Base-by-base conservation (phyloP, 768 basidiomycete species). In the Pleurotus cornucopiae region DNA sequence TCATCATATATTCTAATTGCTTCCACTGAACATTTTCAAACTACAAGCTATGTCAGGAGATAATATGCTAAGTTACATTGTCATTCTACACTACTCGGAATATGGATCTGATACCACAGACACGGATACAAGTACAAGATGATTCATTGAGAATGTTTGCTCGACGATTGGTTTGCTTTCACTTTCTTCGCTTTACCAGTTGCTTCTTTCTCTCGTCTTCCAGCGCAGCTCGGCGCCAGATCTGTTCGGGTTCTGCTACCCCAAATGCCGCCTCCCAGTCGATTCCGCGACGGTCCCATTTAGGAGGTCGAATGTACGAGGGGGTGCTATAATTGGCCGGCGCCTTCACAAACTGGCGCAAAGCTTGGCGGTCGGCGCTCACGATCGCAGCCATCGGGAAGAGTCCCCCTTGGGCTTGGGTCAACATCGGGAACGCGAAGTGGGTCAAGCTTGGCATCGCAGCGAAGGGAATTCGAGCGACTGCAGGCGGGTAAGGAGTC, bases 381-480 rank as follows among this genome's bases (percentile, higher is more conserved):
- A 46, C 41, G 51, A 56, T 43, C 23, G 45, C 55, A n/a, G 57
- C 26, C 20, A 44, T 38, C 5, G 49, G 49, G 6, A 30, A n/a
- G 12, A 21, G 7, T 13, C 26, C 45, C 14, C 20, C 23, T 46
- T 48, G 25, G 43, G 26, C 21, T 3, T 43, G 53, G 51, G 41
- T 34, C 38, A 58, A 46, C n/a, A 71, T 61, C 5, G 66, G 58
- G 61, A 68, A 70, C 9, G 70, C 69, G 57, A 75, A 67, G 55
- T 73, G 65, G 1, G 61, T 70, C 41, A 76, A 67, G 49, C 57
- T 67, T 3, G 59, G 62, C 64, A 75, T 67, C 14, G 58, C 54
- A 4, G 62, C 47, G 46, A 74, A 72, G 1, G 75, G 74, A 21
- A 76, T 60, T 26, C 55, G 34, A 3, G 71, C 58, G 64, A 69